Evolutionary conservation across 257 asterid genomes (phyloP).

Genomic region (Solanum rostratum): DNA sequence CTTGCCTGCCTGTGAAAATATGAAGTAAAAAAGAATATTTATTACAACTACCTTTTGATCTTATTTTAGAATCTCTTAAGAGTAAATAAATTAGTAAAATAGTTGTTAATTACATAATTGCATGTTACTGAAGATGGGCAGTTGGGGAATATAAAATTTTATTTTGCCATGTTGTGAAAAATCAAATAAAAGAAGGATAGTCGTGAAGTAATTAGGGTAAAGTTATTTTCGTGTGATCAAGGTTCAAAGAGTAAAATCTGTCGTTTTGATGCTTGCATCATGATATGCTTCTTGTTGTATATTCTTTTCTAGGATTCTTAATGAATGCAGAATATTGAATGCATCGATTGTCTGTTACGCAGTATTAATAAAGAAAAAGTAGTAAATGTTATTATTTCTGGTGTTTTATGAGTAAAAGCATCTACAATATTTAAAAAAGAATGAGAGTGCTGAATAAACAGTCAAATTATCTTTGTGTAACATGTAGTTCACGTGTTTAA

Average conservation of each 20-base stretch:
- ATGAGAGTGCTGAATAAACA: no score
- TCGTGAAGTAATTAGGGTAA: background rate
- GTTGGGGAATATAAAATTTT: background rate
- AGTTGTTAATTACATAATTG: background rate
- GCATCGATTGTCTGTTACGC: accelerated
- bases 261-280: background rate
- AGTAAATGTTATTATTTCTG: no score
- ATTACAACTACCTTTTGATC: background rate
- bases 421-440: background rate
- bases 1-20: background rate
- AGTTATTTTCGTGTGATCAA: background rate
- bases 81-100: background rate
- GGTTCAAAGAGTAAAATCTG: background rate
- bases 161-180: background rate
- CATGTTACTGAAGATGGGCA: background rate
- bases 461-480: no score
- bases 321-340: background rate
- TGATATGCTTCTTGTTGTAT: background rate
- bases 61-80: background rate
- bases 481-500: no score
- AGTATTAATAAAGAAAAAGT: background rate
- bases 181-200: background rate
- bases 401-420: no score
- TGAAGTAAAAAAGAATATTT: background rate
- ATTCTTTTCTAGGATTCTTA: accelerated